Base-by-base conservation (phyloP, 1,139 yeast species). In the Schizosaccharomyces versatilis region DNA sequence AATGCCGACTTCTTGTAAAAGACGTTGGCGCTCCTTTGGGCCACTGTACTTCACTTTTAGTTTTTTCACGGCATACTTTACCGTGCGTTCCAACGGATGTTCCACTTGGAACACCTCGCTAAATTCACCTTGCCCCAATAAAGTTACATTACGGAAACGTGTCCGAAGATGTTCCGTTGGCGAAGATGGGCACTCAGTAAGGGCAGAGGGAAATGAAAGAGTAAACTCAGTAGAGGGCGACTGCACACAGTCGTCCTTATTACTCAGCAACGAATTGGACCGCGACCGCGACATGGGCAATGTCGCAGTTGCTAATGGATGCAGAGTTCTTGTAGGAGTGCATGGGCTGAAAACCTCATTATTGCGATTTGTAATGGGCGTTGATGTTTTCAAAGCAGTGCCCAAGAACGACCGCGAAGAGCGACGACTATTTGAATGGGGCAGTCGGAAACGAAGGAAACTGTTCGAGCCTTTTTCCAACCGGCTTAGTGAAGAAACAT, bases 91-190 rank as follows among this genome's bases (percentile, higher is more conserved):
- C 19, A 51, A 52, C 19, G 61, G 76, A 70, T 64, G 81, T 76
- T 67, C 78, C 74, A 60, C 84, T 68, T 83, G 85, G 67, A 78
- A 90, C 10, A 94, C 97, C 51, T 79, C 72, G 2, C 95, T 84
- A 64, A 90, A 90, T 66, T 85, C 95, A 19, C 98, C 97, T 47
- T 76, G 71, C 3, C 95, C 95, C 54, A 86, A 72, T 54, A 80
- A 68, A 55, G 75, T 74, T 52, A 88, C 85, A 61, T 79, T 77
- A 55, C 76, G 84, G 68, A 88, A 88, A 65, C 80, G 78, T 8
- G 52, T 53, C 41, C 78, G 73, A 52, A 75, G 69, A 58, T 85
- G 71, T 63, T 38, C 53, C 54, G 58, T 55, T n/a, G 58, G 47
- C 3, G 55, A 58, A n/a, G 48, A 44, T 36, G 55, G 15, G 2